Conservation (phyloP, 2,329 filamentous ascomycete species). For the Grosmannia serpens region DNA sequence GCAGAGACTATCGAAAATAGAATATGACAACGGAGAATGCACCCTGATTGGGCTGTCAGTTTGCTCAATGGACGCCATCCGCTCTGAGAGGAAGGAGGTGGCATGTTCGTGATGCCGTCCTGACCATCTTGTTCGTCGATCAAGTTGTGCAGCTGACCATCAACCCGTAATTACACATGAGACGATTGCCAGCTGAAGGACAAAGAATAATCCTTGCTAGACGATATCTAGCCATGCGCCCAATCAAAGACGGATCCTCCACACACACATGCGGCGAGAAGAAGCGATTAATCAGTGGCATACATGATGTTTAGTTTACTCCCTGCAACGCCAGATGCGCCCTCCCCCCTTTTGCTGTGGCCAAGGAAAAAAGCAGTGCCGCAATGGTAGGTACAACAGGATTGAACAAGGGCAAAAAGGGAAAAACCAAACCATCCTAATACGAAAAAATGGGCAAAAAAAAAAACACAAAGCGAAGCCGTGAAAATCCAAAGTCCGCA, state of each 20-base stretch:
- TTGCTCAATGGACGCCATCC: neutral
- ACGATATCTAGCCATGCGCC: neutral
- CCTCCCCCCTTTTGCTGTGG: neutral
- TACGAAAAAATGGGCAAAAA: constrained; percentile 5
- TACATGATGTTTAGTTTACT: constrained; percentile 1
- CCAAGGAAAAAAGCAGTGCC: neutral
- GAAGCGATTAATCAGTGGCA: neutral
- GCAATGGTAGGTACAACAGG: neutral
- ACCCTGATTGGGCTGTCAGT: neutral
- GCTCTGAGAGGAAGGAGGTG: neutral
- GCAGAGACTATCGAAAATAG: neutral
- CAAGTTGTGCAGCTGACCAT: neutral
- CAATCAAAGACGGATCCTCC: neutral
- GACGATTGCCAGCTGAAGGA: neutral
- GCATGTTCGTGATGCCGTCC: neutral
- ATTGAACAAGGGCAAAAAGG: neutral
- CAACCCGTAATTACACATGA: neutral
- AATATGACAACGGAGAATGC: neutral
- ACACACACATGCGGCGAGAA: neutral
- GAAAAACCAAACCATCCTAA: constrained; percentile 1
- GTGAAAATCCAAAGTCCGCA: neutral
- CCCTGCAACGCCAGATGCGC: constrained; percentile 3
- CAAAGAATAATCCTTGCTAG: neutral
- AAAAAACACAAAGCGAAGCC: neutral
- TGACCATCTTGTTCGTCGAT: neutral